These are phyloP conservation scores for Rhizopus sp. DNA, from an alignment of 371 early-diverging fungal genomes.

Conservation along the genomic window DNA sequence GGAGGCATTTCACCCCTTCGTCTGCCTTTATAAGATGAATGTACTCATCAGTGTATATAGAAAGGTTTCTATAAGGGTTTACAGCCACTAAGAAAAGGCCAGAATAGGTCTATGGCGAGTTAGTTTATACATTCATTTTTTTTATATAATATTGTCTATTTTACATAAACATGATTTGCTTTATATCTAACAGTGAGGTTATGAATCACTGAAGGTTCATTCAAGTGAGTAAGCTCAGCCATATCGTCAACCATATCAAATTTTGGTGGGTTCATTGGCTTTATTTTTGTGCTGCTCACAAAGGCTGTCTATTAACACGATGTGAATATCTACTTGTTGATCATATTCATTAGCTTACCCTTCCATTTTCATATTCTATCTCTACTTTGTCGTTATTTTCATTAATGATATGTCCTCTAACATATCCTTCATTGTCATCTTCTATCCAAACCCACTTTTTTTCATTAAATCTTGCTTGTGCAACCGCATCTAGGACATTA, in stretches of 20 bases:
- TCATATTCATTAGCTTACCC: constrained; percentile 49
- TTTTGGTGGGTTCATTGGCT: constrained; percentile 98
- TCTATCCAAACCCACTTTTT: constrained; percentile 97
- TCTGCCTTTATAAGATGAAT: constrained; percentile 85
- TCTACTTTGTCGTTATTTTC: constrained; percentile 71
- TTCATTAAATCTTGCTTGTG: constrained; percentile 78
- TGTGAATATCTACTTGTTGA: background rate
- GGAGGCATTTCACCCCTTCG: constrained; percentile 92
- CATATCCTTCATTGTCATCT: constrained; percentile 87
- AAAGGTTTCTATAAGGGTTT: constrained; percentile 96
- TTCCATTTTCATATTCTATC: constrained; percentile 52
- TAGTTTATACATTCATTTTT: background rate
- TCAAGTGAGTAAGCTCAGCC: constrained; percentile 97
- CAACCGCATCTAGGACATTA: constrained; percentile 67
- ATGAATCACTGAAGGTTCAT: constrained; percentile 99
- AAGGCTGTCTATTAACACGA: constrained; percentile 5
- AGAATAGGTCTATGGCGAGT: constrained; percentile 88
- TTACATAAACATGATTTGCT: constrained; percentile 90
- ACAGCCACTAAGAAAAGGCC: constrained; percentile 99
- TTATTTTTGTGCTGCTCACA: constrained; percentile 6
- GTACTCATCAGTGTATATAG: constrained; percentile 90
- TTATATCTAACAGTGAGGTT: constrained; percentile 93
- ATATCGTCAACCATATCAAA: constrained; percentile 99
- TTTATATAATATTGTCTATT: constrained; percentile 21
- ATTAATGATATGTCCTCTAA: constrained; percentile 79